phyloP scores from a whole-genome alignment of 176 grass and related monocot genomes.

The Melocanna baccifera region DNA sequence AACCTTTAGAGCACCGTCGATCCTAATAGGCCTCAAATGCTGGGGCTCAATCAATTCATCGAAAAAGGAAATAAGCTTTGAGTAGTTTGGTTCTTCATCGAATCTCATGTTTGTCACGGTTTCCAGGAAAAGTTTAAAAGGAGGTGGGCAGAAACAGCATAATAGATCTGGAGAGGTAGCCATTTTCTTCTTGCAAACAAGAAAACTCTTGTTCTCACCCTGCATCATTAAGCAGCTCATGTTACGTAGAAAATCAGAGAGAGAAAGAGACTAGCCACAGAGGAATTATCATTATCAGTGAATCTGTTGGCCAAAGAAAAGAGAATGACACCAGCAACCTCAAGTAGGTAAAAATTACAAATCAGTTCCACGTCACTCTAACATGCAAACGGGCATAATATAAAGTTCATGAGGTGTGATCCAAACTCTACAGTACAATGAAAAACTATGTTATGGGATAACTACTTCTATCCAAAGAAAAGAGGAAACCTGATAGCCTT shows the following conservation, averaged over 20 bases:
- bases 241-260: constrained; percentile 6
- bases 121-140: constrained; percentile 90
- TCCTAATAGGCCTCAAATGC: constrained; percentile 89
- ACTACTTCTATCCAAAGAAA: constrained; percentile 8
- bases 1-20: constrained; percentile 97
- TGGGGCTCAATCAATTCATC: constrained; percentile 92
- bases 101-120: constrained; percentile 98
- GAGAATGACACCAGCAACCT: neutral
- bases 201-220: constrained; percentile 98
- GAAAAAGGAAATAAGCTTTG: constrained; percentile 91
- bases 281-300: neutral
- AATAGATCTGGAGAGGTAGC: constrained; percentile 83
- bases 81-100: constrained; percentile 95
- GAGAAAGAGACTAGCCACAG: neutral
- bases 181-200: constrained; percentile 99
- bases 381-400: constrained; percentile 16
- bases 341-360: neutral
- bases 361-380: neutral
- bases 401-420: constrained; percentile 5
- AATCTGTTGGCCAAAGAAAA: neutral
- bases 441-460: neutral
- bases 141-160: constrained; percentile 82
- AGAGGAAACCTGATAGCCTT: constrained; percentile 83
- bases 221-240: constrained; percentile 47
- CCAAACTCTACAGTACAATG: neutral